Conservation (phyloP, 805 yeast genomes). For the Kluyveromyces starmeri region DNA sequence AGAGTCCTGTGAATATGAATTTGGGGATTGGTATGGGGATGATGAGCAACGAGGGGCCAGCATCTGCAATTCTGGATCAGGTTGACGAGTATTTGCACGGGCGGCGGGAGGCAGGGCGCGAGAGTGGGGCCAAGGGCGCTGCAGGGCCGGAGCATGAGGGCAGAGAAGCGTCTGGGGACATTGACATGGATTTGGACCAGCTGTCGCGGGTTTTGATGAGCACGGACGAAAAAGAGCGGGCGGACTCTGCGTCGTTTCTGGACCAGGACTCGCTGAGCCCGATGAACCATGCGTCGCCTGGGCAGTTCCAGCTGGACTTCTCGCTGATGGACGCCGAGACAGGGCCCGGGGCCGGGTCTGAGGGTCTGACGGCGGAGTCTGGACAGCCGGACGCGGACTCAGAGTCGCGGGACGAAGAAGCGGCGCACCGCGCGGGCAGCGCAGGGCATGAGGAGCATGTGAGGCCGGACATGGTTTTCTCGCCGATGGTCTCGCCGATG, state of each 20-base stretch:
- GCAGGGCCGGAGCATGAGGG: neutral
- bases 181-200: constrained; percentile 13
- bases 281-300: neutral
- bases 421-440: neutral
- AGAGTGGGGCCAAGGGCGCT: constrained; percentile 1
- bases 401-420: constrained; percentile 3
- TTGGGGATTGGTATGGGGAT: no score
- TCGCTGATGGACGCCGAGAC: neutral
- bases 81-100: constrained; percentile 18
- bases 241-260: constrained; percentile 2
- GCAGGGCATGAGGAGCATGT: constrained; percentile 18
- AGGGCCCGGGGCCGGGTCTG: no score
- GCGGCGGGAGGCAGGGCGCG: constrained; percentile 4
- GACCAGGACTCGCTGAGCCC: constrained; percentile 4
- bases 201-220: constrained; percentile 11
- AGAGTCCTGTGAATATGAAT: no score
- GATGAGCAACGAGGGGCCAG: neutral
- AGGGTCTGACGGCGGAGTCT: neutral
- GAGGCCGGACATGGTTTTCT: constrained; percentile 54
- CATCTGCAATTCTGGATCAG: constrained; percentile 19
- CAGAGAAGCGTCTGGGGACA: neutral
- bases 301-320: constrained; percentile 3
- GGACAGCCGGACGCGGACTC: constrained; percentile 5
- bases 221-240: neutral
- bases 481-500: constrained; percentile 72